These are phyloP conservation scores for Monosporascus sp. DNA, from an alignment of 2,329 filamentous ascomycete genomes.

Conservation along the genomic window DNA sequence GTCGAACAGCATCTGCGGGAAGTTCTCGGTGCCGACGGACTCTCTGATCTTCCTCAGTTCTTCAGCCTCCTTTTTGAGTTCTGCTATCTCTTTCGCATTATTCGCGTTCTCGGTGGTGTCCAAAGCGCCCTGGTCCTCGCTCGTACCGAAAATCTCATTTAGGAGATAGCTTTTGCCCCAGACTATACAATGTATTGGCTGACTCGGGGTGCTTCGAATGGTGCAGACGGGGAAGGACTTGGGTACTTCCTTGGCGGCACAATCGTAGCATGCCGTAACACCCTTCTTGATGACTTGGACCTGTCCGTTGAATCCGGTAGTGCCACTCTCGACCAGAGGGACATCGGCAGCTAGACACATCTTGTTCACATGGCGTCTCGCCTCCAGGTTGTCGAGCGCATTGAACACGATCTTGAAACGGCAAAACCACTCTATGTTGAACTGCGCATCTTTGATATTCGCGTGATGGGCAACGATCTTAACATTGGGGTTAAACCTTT, in stretches of 20 bases:
- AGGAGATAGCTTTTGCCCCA: constrained; percentile 97
- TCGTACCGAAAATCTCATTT: constrained; percentile 88
- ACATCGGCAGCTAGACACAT: constrained; percentile 94
- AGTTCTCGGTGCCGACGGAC: constrained; percentile 72
- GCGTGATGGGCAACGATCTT: constrained; percentile 85
- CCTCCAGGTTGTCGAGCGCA: constrained; percentile 91
- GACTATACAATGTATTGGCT: constrained; percentile 97
- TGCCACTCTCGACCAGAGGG: constrained; percentile 91
- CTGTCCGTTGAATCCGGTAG: constrained; percentile 95
- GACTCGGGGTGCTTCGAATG: constrained; percentile 90
- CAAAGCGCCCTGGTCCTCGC: constrained; percentile 78
- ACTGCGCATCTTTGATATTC: constrained; percentile 87
- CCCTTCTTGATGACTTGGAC: constrained; percentile 95
- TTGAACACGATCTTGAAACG: constrained; percentile 88
- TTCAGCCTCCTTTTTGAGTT: constrained; percentile 76
- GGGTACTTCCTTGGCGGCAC: constrained; percentile 79
- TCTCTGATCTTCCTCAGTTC: constrained; percentile 78
- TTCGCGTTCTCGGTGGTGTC: constrained; percentile 77
- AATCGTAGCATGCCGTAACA: constrained; percentile 93
- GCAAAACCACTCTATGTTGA: constrained; percentile 84
- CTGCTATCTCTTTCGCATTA: constrained; percentile 82
- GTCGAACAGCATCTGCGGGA: constrained; percentile 76
- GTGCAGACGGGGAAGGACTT: constrained; percentile 96
- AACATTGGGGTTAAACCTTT: constrained; percentile 82
- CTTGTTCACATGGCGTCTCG: constrained; percentile 88